phyloP scores from a whole-genome alignment of 768 basidiomycete genomes.

The Polyporus arcularius region DNA sequence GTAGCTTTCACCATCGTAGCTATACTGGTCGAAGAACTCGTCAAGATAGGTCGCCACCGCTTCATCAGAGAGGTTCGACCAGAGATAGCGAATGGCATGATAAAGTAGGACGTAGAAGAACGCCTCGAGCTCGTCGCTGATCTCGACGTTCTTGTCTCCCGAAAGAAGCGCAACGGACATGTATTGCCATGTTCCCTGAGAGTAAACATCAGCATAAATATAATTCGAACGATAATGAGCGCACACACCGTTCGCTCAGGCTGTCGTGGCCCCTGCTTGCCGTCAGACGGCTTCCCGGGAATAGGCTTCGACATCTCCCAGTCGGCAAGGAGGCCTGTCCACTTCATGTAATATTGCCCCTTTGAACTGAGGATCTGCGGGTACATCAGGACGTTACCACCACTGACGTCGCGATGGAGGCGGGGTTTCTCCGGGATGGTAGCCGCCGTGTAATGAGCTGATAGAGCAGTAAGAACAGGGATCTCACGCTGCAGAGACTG shows the following conservation, averaged over 20 bases:
- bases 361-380: neutral
- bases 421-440: neutral
- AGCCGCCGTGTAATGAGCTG: neutral
- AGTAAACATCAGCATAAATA: neutral
- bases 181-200: constrained; percentile 14
- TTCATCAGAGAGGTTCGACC: neutral
- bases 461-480: neutral
- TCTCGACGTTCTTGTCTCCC: neutral
- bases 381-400: constrained; percentile 7
- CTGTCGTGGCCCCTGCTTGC: neutral
- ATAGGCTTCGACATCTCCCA: constrained; percentile 7
- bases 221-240: neutral
- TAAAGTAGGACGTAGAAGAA: constrained; percentile 19
- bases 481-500: neutral
- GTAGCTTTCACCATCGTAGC: neutral
- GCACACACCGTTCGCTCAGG: constrained; percentile 5
- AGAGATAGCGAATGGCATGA: constrained; percentile 3
- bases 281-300: neutral
- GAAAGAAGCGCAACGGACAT: neutral
- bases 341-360: neutral
- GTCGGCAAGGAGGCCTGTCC: constrained; percentile 9
- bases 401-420: constrained; percentile 11
- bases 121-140: constrained; percentile 21
- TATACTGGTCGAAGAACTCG: constrained; percentile 4
- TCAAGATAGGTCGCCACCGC: neutral